Percentiles rank a stretch among this genome's conserved stretches.
phyloP scores from a whole-genome alignment of 169 alveolate species.

The Perkinsus olseni region DNA sequence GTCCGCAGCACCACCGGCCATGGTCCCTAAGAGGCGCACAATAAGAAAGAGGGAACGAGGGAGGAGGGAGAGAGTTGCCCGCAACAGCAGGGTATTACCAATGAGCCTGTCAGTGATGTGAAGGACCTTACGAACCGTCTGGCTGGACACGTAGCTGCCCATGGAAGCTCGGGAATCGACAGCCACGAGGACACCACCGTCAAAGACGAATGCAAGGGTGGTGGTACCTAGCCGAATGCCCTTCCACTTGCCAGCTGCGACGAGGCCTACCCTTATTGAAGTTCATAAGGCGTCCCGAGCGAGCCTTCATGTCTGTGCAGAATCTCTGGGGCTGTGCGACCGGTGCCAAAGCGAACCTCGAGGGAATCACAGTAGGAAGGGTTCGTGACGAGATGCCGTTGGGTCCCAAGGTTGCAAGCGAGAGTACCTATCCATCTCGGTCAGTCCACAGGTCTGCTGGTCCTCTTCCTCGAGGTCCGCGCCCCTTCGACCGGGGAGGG shows the following conservation, averaged over 20 bases:
- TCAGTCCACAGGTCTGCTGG: neutral
- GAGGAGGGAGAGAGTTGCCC: neutral
- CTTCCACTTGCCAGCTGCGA: conserved; percentile 34
- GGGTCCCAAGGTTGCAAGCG: neutral
- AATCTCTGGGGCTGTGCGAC: neutral
- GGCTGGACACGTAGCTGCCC: conserved; percentile 93
- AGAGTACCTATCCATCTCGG: neutral
- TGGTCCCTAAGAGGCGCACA: conserved; percentile 74
- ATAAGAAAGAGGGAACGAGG: no score
- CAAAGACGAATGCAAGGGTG: conserved; percentile 86
- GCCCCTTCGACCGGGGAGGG: neutral
- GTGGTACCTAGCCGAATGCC: conserved; percentile 83
- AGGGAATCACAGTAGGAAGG: no score
- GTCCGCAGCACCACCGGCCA: conserved; percentile 99
- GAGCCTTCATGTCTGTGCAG: neutral
- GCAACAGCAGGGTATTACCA: conserved; percentile 44
- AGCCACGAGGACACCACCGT: conserved; percentile 96
- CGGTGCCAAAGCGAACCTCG: neutral
- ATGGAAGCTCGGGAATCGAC: conserved; percentile 98
- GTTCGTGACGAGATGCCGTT: no score
- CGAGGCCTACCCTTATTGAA: neutral
- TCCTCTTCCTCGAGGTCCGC: neutral
- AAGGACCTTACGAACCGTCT: conserved; percentile 85
- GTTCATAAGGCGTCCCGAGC: neutral
- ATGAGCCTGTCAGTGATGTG: conserved; percentile 90